Base-by-base conservation (phyloP, 139 green algal genomes). In the Trebouxia sp. region DNA sequence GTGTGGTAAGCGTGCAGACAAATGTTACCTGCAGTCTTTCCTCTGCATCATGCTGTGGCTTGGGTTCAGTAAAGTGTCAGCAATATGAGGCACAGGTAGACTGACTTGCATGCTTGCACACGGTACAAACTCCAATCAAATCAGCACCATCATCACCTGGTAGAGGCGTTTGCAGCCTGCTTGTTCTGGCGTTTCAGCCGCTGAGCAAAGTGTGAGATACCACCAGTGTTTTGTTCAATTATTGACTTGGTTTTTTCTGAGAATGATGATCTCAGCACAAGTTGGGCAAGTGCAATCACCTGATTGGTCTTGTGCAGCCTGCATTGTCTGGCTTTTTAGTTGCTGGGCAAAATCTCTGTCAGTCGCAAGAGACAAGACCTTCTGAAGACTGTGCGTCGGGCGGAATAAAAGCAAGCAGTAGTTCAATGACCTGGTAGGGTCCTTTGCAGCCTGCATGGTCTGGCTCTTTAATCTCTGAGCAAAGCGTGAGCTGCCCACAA, bases 401-500 rank as follows among this genome's bases (percentile, higher is more conserved):
- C 65, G 47, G 12, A 28, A 6, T 37, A 8, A 28, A 15, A 12
- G 43, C 20, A 17, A 6, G 37, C 43, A 79, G n/a, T 26, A 24
- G 17, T 22, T 45, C 26, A 24, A 39, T 24, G 11, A 82, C 80
- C 80, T 84, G 35, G 10, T 26, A 17, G 45, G 48, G 38, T 91
- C 88, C 3, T 81, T 81, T 3, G 88, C 83, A 0, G 88, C 88
- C 28, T 62, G 38, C 42, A 93, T 72, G 55, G 93, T 87, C 55
- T 88, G 53, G 22, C 50, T 62, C 20, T 90, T 81, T 74, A 94
- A 84, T 17, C 82, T 50, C 55, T 90, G 80, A 4, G 89, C 86
- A 65, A 92, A 94, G 50, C 84, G 84, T 32, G 76, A 88, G 76
- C 74, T 90, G 53, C 91, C 90, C 1, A 95, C 81, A 74, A 95